A percentile compares a stretch with the other conserved stretches of the same genome.
Conservation (phyloP, 257 asterid species). For the Fraxinus americana region DNA sequence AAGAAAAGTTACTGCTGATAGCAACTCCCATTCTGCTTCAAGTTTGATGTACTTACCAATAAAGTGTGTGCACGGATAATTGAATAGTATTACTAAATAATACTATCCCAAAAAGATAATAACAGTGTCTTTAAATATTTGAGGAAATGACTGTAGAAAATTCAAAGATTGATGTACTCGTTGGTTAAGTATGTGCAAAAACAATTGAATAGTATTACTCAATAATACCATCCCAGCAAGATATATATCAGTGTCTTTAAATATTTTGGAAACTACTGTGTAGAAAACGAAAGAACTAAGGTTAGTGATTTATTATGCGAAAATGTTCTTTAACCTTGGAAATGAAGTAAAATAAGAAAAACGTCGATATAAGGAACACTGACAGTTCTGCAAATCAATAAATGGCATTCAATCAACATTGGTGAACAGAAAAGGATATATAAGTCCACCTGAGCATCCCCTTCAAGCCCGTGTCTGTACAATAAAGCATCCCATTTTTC, state of each 20-base stretch:
- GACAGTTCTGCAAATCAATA: background rate
- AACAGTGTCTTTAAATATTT: background rate
- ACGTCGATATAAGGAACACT: background rate
- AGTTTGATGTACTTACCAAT: background rate
- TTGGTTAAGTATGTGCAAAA: too few species aligned
- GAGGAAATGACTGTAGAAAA: background rate
- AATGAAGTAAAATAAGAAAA: conserved; percentile 10
- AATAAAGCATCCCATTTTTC: conserved; percentile 98
- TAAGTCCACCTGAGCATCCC: conserved; percentile 74
- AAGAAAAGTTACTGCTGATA: background rate
- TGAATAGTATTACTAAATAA: too few species aligned
- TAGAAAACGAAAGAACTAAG: background rate
- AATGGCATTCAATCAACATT: conserved; percentile 2
- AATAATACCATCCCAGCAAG: too few species aligned
- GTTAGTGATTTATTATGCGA: conserved; percentile 4
- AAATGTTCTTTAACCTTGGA: background rate
- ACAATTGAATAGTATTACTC: too few species aligned
- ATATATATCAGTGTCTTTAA: too few species aligned
- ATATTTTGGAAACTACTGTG: too few species aligned
- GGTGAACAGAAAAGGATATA: conserved; percentile 4
- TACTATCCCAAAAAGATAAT: background rate
- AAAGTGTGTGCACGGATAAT: background rate
- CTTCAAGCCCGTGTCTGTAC: conserved; percentile 84
- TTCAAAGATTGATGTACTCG: background rate
- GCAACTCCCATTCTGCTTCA: background rate